These are phyloP conservation scores for Parafenestella ontariensis DNA, from an alignment of 2,329 filamentous ascomycete species.

Conservation along the genomic window DNA sequence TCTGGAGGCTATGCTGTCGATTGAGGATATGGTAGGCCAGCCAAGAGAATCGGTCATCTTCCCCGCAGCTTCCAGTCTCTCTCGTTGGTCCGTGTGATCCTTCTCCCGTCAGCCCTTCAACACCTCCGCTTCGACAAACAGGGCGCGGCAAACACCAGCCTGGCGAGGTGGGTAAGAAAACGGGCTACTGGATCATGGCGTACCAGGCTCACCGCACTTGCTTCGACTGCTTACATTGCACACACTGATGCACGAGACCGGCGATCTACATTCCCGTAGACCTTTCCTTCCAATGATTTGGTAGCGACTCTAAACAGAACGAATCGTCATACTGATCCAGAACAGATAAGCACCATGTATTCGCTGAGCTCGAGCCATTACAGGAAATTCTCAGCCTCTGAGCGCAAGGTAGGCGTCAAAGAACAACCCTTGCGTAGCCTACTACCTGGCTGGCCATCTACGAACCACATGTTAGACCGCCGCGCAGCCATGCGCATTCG, in stretches of 20 bases:
- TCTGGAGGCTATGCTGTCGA: slow-evolving; percentile 9
- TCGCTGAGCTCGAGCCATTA: neutral
- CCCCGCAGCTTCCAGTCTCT: slow-evolving; percentile 17
- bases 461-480: slow-evolving; percentile 1
- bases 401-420: neutral
- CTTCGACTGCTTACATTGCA: slow-evolving; percentile 4
- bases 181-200: slow-evolving; percentile 8
- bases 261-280: neutral
- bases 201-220: neutral
- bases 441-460: neutral
- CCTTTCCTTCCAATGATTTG: neutral
- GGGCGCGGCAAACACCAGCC: neutral
- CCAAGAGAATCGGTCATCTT: slow-evolving; percentile 17
- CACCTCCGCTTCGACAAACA: slow-evolving; percentile 1
- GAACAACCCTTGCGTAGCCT: slow-evolving; percentile 1
- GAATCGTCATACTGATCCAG: neutral
- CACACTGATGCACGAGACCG: slow-evolving; percentile 3
- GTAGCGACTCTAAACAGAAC: neutral
- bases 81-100: slow-evolving; percentile 6
- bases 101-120: slow-evolving; percentile 8
- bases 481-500: slow-evolving; percentile 3
- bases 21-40: slow-evolving; percentile 5
- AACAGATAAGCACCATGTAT: neutral
- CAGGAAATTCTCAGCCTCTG: neutral
- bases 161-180: slow-evolving; percentile 4